Conservation (phyloP, 495 filamentous ascomycete genomes). For the Ramalina intermedia region DNA sequence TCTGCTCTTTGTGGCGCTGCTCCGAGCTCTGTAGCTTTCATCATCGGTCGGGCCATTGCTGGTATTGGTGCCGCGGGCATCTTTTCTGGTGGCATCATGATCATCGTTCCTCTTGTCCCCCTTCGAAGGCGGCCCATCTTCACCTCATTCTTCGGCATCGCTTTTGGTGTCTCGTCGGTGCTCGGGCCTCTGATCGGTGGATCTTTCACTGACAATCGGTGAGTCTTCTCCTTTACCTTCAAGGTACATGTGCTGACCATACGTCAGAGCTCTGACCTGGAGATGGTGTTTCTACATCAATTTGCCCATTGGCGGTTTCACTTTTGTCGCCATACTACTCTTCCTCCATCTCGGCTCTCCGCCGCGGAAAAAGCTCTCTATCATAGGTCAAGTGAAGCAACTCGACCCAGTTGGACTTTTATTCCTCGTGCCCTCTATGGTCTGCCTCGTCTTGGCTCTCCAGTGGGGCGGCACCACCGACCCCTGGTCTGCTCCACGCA, state of each 20-base stretch:
- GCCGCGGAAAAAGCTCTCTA: constrained; percentile 1
- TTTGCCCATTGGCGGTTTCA: constrained; percentile 29
- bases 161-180: constrained; percentile 11
- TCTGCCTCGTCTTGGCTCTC: constrained; percentile 29
- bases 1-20: constrained; percentile 49
- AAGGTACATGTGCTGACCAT: no score
- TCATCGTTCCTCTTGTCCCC: constrained; percentile 16
- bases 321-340: constrained; percentile 15
- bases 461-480: constrained; percentile 29
- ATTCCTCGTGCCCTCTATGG: constrained; percentile 23
- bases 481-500: constrained; percentile 22
- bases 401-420: constrained; percentile 21
- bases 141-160: constrained; percentile 11
- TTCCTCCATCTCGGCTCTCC: constrained; percentile 7
- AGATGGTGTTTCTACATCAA: constrained; percentile 42
- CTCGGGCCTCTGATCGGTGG: constrained; percentile 38
- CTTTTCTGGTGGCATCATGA: constrained; percentile 25
- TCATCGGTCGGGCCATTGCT: constrained; percentile 46
- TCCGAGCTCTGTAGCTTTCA: constrained; percentile 41
- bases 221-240: no score
- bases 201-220: constrained; percentile 23
- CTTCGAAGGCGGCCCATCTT: constrained; percentile 11
- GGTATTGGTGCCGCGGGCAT: constrained; percentile 25
- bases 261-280: constrained; percentile 18
- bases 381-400: constrained; percentile 2